Base-by-base conservation (phyloP, 768 basidiomycete species). In the Mrakia gelida region DNA sequence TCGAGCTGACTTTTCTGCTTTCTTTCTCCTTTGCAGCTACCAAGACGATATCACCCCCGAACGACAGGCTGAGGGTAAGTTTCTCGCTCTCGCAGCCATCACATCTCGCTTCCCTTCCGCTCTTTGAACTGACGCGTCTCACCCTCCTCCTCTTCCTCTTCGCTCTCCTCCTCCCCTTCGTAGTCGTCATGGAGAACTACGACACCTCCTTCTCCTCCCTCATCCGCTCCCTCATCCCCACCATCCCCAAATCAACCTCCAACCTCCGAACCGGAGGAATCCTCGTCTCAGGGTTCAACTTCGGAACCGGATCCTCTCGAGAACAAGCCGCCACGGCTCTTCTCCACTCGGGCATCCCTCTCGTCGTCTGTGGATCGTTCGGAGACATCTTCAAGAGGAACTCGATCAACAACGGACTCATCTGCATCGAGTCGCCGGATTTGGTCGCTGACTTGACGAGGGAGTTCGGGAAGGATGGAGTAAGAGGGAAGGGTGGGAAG, bases 321-420 rank as follows among this genome's bases (percentile, higher is more conserved):
- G 97, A 99, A 85, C 97, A 99, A 84, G 97, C 97, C 2, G 97
- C 97, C 23, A 99, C 97, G 0, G 96, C 97, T 1, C 90, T 99
- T 80, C 94, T 95, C 83, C 89, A 95, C 10, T 93, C 96, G 0
- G 96, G 97, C 23, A 86, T 99, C 6, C 94, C 94, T 6, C 87
- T 97, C 71, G 94, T 99, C 75, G 88, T 99, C 77, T 94, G 94
- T n/a, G 97, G 95, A 49, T 97, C 95, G 43, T 99, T 99, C 81
- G 96, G 97, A 15, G 97, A 99, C 84, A 98, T 98, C 82, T 99
- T 97, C 88, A 98, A 98, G 87, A 90, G 97, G 45, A 99, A 99
- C 84, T 92, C 94, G 26, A 98, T 98, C 86, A 99, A 99, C 86
- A 98, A 99, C 83, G 96, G 95, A 15, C 87, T 99, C 9, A 93